Base-by-base conservation (phyloP, 2,329 filamentous ascomycete species). In the Aureobasidium zeae region DNA sequence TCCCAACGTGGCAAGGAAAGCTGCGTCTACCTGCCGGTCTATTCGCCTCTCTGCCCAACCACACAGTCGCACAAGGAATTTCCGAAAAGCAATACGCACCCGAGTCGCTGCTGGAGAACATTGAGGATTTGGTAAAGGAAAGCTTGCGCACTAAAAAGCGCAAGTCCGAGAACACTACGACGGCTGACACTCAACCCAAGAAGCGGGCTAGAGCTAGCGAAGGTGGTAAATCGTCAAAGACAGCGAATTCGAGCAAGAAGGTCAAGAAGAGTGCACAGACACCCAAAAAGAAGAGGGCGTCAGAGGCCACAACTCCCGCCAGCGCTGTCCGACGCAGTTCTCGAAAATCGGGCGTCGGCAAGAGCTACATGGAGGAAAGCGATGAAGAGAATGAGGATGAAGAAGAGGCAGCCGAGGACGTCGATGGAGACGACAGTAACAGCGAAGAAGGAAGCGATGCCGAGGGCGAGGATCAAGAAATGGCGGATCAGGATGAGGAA, bases 61-160 rank as follows among this genome's bases (percentile, higher is more conserved):
- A 93, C 55, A 76, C 81, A 21, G 75, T 79, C 36, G 88, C 88
- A 1, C 83, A 91, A 57, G 77, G 85, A 55, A 87, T 94, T 56
- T 86, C 88, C 0, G 81, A 86, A 60, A 93, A 83, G 68, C 81
- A 83, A 47, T 94, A 83, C 59, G 73, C 94, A 9, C 81, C 86
- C 1, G 81, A 87, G 11, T 82, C 81, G 17, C 63, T 71, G 4
- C 38, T 85, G 13, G 82, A 86, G 29, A 72, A 76, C 43, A 69
- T 96, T 20, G 88, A 95, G 52, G 77, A 79, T 15, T 62, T 87
- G 33, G 85, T 95, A 47, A 79, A 80, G 54, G 79, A 62, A 29
- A 68, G 66, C 12, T 66, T 93, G 61, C 86, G 81, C 69, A 69
- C 67, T 21, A 76, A 70, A 63, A 71, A 70, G 57, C 53, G 60